Base-by-base conservation (phyloP, 2,329 filamentous ascomycete species). In the Fusarium ramigenum region DNA sequence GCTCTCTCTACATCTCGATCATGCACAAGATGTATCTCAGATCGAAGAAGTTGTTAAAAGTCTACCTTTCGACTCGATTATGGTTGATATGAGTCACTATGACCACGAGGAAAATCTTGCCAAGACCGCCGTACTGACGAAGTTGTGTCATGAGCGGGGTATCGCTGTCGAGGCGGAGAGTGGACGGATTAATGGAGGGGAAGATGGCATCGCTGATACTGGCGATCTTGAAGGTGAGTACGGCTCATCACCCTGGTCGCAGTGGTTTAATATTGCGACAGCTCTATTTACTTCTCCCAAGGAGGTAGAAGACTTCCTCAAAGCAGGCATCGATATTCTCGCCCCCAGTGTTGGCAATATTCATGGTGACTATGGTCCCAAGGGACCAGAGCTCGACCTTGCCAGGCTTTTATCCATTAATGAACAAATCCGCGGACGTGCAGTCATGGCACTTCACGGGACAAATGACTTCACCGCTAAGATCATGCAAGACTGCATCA, bases 311-410 rank as follows among this genome's bases (percentile, higher is more conserved):
- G 89, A 93, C 76, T 94, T 95, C 75, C 87, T 93, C 8, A 87
- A 84, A 5, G 92, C 91, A 16, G 92, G 92, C 1, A 92, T 94
- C 77, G 90, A 94, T 76, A 92, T 91, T 83, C 83, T 95, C 19
- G 93, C 93, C 6, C 92, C 93, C 1, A 91, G 91, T 4, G 92
- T 94, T 80, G 93, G 92, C 7, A 95, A 94, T 75, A 90, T 95
- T 47, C 93, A 94, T 81, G 92, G 93, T 12, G 89, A 91, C 75
- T 94, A 94, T 80, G 92, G 92, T 0, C 87, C 89, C 0, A 81
- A 88, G 19, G 92, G 92, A 0, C 89, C 91, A 30, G 84, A 87
- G 78, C 80, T 92, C 23, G 91, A 93, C 76, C 92, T 70, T 23
- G 15, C 43, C 10, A 58, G 83, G 6, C 81, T 89, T 7, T 78